These are phyloP conservation scores for Schoenoplectus triqueter DNA, from an alignment of 202 grass and related monocot species.

Conservation along the genomic window DNA sequence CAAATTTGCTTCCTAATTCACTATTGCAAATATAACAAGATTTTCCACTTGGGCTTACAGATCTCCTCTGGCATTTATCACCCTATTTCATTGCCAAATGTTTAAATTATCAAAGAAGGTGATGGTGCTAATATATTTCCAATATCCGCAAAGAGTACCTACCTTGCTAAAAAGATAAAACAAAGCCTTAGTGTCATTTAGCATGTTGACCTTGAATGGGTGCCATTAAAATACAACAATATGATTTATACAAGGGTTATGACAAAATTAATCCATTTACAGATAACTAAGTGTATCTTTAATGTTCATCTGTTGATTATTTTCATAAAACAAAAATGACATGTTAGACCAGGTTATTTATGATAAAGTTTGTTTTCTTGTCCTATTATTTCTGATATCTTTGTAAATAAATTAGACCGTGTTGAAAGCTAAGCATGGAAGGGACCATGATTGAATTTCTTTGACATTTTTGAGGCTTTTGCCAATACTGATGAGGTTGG, in stretches of 20 bases:
- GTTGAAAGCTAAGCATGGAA: constrained; percentile 30
- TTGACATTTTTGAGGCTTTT: constrained; percentile 16
- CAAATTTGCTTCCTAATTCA: constrained; percentile 10
- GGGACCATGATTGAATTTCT: constrained; percentile 20
- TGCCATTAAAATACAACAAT: constrained; percentile 11
- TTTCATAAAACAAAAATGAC: not conserved
- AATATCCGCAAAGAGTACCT: constrained; percentile 8
- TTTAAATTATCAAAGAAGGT: not conserved
- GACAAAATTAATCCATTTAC: not conserved
- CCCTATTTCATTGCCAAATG: constrained; percentile 12
- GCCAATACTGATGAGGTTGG: not conserved
- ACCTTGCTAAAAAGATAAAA: not conserved
- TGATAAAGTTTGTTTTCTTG: not conserved
- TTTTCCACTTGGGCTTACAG: not conserved
- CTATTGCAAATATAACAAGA: constrained; percentile 8
- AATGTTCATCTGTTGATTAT: not conserved
- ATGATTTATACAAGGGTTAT: not conserved
- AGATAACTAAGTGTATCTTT: not conserved
- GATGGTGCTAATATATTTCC: not conserved
- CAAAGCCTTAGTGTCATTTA: not conserved
- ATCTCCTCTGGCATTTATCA: constrained; percentile 4
- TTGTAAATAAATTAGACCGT: constrained; percentile 26
- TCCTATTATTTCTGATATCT: not conserved
- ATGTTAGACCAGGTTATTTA: not conserved
- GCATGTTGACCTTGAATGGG: not conserved